phyloP scores from a whole-genome alignment of 2,329 filamentous ascomycete species.

The Neopestalotiopsis rosae region DNA sequence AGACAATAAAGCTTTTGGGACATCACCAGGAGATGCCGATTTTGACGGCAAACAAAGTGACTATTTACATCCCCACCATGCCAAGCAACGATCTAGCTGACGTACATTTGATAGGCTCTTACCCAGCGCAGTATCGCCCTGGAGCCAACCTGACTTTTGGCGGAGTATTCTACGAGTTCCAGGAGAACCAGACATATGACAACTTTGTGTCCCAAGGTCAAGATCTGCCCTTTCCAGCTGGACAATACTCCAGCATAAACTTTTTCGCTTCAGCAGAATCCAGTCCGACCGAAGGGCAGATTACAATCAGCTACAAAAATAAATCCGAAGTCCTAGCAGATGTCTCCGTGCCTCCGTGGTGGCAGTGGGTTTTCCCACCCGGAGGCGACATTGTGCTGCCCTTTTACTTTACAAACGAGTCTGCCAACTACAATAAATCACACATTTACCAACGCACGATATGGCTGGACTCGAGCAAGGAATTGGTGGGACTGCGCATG shows the following conservation, averaged over 20 bases:
- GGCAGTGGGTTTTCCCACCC: slow-evolving; percentile 25
- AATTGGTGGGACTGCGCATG: slow-evolving; percentile 23
- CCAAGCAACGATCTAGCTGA: neutral
- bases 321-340: slow-evolving; percentile 17
- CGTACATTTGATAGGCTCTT: slow-evolving; percentile 12
- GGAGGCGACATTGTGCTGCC: slow-evolving; percentile 28
- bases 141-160: slow-evolving; percentile 22
- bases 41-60: slow-evolving; percentile 23
- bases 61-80: neutral
- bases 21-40: slow-evolving; percentile 24
- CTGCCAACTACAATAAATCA: slow-evolving; percentile 25
- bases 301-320: slow-evolving; percentile 25
- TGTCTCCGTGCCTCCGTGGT: slow-evolving; percentile 25
- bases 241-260: slow-evolving; percentile 24
- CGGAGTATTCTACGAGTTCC: slow-evolving; percentile 24
- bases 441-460: slow-evolving; percentile 24
- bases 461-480: slow-evolving; percentile 25
- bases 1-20: slow-evolving; percentile 25
- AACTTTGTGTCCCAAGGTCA: slow-evolving; percentile 27
- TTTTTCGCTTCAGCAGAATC: slow-evolving; percentile 26
- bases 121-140: slow-evolving; percentile 25
- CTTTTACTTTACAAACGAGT: slow-evolving; percentile 24
- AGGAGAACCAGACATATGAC: slow-evolving; percentile 23
- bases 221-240: slow-evolving; percentile 19
- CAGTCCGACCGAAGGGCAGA: slow-evolving; percentile 23